Evolutionary conservation across 2,329 filamentous ascomycete species (phyloP).

Genomic region (Trichoderma pleuroti): DNA sequence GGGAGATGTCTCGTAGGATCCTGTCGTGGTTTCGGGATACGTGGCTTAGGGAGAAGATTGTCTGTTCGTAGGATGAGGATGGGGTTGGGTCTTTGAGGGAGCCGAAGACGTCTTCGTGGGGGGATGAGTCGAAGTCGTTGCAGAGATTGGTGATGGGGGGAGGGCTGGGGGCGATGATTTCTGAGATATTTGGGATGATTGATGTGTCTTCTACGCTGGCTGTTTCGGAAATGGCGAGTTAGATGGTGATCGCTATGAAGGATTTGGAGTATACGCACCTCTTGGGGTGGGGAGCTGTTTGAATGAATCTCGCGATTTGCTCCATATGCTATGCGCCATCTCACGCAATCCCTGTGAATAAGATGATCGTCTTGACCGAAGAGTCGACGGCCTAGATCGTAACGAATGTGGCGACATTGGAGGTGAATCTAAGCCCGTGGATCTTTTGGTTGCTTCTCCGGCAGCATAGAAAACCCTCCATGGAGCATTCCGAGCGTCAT

Average conservation of each 20-base stretch:
- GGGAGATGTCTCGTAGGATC: neutral
- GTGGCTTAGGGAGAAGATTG: neutral
- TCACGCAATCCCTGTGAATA: neutral
- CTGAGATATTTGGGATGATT: neutral
- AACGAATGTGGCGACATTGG: neutral
- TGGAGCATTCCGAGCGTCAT: neutral
- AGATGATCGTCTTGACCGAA: neutral
- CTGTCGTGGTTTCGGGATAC: neutral
- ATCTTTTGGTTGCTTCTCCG: neutral
- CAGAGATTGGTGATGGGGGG: neutral
- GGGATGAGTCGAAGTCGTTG: neutral
- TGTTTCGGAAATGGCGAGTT: neutral
- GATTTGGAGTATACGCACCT: neutral
- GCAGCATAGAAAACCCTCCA: constrained; percentile 12
- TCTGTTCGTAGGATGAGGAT: neutral
- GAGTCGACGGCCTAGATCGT: neutral
- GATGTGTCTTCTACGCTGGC: constrained; percentile 8
- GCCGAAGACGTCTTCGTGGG: neutral
- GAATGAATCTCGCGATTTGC: constrained; percentile 8
- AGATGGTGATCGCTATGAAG: neutral
- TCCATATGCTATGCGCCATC: constrained; percentile 1
- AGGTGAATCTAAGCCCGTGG: neutral
- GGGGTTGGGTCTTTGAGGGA: neutral
- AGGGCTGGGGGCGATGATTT: neutral
- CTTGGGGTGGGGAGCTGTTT: neutral